Percentiles rank a stretch among this genome's conserved stretches.
Conservation (phyloP, 208 protist species). For the Leishmania martiniquensis region DNA sequence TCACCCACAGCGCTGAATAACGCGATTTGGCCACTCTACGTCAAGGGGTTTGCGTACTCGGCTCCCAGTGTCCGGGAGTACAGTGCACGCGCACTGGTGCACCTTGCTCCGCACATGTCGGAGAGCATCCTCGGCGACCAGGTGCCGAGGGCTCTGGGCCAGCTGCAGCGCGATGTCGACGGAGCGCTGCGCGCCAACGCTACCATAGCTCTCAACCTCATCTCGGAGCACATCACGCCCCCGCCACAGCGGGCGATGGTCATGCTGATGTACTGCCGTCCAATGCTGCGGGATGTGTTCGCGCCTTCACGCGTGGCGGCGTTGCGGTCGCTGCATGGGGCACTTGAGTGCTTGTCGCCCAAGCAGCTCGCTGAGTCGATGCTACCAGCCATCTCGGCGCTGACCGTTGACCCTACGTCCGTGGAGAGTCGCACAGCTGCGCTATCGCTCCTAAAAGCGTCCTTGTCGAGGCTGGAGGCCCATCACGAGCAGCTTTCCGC, state of each 20-base stretch:
- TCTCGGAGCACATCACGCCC: slow-evolving; percentile 54
- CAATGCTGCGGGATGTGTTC: slow-evolving; percentile 89
- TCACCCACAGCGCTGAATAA: slow-evolving; percentile 43
- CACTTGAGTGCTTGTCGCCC: slow-evolving; percentile 37
- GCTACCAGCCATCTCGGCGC: slow-evolving; percentile 58
- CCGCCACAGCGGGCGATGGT: slow-evolving; percentile 44
- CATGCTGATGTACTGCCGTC: slow-evolving; percentile 62
- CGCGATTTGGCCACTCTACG: slow-evolving; percentile 75
- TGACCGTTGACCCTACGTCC: slow-evolving; percentile 59
- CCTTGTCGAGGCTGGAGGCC: slow-evolving; percentile 23
- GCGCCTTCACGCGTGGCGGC: slow-evolving; percentile 66
- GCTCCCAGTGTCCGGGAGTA: slow-evolving; percentile 72
- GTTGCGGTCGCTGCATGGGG: slow-evolving; percentile 54
- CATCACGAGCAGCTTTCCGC: slow-evolving; percentile 21
- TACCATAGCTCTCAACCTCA: slow-evolving; percentile 78
- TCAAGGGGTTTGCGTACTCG: slow-evolving; percentile 63
- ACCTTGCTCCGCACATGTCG: slow-evolving; percentile 60
- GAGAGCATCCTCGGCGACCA: slow-evolving; percentile 61
- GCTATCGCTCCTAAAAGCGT: slow-evolving; percentile 43
- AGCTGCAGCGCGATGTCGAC: slow-evolving; percentile 78
- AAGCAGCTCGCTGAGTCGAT: slow-evolving; percentile 56
- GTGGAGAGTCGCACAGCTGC: slow-evolving; percentile 52
- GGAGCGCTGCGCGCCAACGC: slow-evolving; percentile 87
- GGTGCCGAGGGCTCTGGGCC: slow-evolving; percentile 42
- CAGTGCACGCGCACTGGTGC: slow-evolving; percentile 72